These are phyloP conservation scores for Fusarium neocosmosporiellum DNA, from an alignment of 2,329 filamentous ascomycete species.

Conservation along the genomic window DNA sequence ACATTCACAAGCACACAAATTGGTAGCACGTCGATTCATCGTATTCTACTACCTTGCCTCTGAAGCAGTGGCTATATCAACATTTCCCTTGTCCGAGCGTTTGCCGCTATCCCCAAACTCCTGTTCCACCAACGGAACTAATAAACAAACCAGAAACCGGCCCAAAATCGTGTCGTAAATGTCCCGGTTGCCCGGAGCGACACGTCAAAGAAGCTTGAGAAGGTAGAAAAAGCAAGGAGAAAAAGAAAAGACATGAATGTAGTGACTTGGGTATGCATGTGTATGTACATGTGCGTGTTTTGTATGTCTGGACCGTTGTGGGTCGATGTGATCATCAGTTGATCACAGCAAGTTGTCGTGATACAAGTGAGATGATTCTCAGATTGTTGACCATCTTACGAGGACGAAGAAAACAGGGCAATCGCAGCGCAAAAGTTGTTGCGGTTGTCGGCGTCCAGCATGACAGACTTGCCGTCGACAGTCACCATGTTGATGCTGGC, in stretches of 20 bases:
- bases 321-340: background rate
- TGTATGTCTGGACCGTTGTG: background rate
- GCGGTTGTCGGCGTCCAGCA: constrained; percentile 69
- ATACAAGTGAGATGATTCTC: no score
- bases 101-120: constrained; percentile 38
- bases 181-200: background rate
- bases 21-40: constrained; percentile 28
- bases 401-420: constrained; percentile 49
- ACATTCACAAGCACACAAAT: background rate
- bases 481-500: constrained; percentile 79
- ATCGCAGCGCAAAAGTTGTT: constrained; percentile 74
- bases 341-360: background rate
- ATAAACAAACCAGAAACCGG: constrained; percentile 27
- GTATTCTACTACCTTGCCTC: constrained; percentile 20
- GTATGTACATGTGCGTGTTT: constrained; percentile 1
- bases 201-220: background rate
- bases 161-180: constrained; percentile 18
- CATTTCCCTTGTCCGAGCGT: constrained; percentile 15
- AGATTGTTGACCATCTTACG: background rate
- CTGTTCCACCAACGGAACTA: constrained; percentile 32
- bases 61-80: constrained; percentile 8
- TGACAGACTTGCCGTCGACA: constrained; percentile 64
- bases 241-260: background rate
- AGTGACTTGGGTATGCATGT: constrained; percentile 11
- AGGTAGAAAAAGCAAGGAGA: background rate